Base-by-base conservation (phyloP, 2,329 filamentous ascomycete species). In the Hypocreales sp. region DNA sequence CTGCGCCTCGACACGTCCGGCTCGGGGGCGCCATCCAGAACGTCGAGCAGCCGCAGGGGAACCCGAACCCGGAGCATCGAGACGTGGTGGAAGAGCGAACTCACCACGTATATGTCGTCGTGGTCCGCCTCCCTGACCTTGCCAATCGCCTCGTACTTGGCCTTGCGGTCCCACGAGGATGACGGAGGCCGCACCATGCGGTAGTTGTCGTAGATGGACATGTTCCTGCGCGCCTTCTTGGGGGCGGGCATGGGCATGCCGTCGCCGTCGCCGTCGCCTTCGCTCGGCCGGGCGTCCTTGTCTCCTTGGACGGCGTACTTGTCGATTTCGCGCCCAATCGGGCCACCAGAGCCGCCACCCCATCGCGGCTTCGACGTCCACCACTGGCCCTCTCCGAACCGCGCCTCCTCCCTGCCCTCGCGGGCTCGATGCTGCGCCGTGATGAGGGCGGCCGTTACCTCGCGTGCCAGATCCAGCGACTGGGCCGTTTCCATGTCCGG, bases 351-450 rank as follows among this genome's bases (percentile, higher is more conserved):
- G 4, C 69, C 71, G 25, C 72, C 72, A 27, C 72, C 72, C 72
- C 72, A 77, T 30, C 72, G 62, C 19, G 58, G 64, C 38, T 58
- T 61, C 7, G 58, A 61, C 1, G 68, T 59, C 72, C 72, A 77
- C 72, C 72, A 77, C 33, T 63, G 53, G 12, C 56, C 63, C 28
- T 71, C 58, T 2, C 71, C 72, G 30, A 72, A 61, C 1, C 64
- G 57, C 27, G 55, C 57, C 45, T 77, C 72, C 0, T 47, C 47
- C 31, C 59, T 64, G 18, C 66, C 66, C 36, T 74, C 60, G 10
- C 72, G 65, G 8, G 62, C 58, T 12, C 72, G 65, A 35, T 76
- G 70, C 42, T 79, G 73, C 0, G 72, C 72, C 7, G 71, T 70
- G 25, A 74, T 53, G 4, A 79, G 52, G 0, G 67, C 62, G 4